Conservation (phyloP, 2,329 filamentous ascomycete species). For the Stachybotrys chartarum region DNA sequence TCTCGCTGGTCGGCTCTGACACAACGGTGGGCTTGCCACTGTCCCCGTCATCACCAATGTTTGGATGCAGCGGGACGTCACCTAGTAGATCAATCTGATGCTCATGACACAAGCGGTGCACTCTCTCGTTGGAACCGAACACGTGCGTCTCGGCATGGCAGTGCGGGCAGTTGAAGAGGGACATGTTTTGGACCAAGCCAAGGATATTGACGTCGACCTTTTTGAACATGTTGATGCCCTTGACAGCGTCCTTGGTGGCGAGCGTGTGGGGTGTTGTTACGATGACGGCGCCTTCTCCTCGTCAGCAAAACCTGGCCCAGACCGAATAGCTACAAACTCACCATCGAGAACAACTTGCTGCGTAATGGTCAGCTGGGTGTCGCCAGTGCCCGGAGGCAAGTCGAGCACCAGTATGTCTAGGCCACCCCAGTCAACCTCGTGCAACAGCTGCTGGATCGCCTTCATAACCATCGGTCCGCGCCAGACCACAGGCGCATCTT, state of each 20-base stretch:
- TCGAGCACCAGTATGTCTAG: constrained; percentile 87
- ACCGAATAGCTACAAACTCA: constrained; percentile 19
- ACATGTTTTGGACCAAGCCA: constrained; percentile 91
- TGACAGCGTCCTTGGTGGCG: constrained; percentile 83
- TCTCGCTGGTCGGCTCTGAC: constrained; percentile 68
- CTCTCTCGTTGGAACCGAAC: constrained; percentile 61
- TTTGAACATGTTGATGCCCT: constrained; percentile 88
- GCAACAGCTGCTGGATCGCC: constrained; percentile 87
- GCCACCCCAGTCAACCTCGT: constrained; percentile 89
- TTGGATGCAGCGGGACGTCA: constrained; percentile 80
- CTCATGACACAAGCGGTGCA: constrained; percentile 61
- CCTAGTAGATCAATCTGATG: constrained; percentile 74
- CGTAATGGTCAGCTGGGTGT: constrained; percentile 93
- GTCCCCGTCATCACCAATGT: constrained; percentile 83
- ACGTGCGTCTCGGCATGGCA: constrained; percentile 70
- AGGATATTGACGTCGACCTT: constrained; percentile 75
- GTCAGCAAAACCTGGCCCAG: not conserved
- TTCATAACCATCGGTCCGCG: constrained; percentile 97
- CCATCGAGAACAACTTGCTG: constrained; percentile 89
- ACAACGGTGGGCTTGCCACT: constrained; percentile 85
- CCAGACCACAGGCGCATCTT: constrained; percentile 84
- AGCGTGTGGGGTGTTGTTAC: constrained; percentile 93
- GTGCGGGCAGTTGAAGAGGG: constrained; percentile 71
- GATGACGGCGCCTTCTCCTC: constrained; percentile 60
- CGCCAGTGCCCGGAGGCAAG: constrained; percentile 87